phyloP scores from a whole-genome alignment of 2,329 filamentous ascomycete species.

The Talaromyces sp. region DNA sequence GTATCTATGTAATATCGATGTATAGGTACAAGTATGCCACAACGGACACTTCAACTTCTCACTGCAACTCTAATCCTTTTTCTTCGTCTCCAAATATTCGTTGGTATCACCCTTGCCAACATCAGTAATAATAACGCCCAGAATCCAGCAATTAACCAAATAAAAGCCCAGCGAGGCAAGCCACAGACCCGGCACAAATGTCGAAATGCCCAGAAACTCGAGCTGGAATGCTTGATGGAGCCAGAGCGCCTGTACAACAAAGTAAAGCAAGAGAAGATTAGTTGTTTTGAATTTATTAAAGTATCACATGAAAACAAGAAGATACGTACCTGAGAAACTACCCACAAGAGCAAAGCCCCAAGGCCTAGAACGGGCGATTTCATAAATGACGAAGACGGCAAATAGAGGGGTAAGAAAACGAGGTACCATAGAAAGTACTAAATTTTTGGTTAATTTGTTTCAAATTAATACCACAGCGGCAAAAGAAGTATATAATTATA shows the following conservation, averaged over 20 bases:
- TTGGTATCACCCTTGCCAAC: slow-evolving; percentile 24
- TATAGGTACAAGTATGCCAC: neutral
- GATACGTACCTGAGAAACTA: slow-evolving; percentile 56
- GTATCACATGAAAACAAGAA: too few relatives aligned
- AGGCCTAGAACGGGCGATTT: slow-evolving; percentile 55
- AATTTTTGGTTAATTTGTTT: neutral
- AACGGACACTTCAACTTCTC: neutral
- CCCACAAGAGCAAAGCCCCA: slow-evolving; percentile 64
- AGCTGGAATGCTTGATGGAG: slow-evolving; percentile 68
- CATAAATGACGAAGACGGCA: slow-evolving; percentile 72
- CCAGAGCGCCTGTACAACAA: slow-evolving; percentile 53
- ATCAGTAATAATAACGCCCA: slow-evolving; percentile 74
- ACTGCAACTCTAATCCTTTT: neutral
- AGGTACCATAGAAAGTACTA: slow-evolving; percentile 99
- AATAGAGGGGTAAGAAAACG: slow-evolving; percentile 84
- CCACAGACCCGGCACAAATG: slow-evolving; percentile 82
- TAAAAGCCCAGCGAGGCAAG: slow-evolving; percentile 72
- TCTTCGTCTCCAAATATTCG: slow-evolving; percentile 1
- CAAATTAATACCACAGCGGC: too few relatives aligned
- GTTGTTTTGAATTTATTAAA: too few relatives aligned
- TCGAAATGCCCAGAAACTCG: slow-evolving; percentile 74
- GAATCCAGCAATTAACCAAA: slow-evolving; percentile 75
- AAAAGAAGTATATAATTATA: neutral
- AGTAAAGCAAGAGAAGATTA: neutral
- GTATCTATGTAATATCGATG: neutral